A percentile compares a stretch with the other conserved stretches of the same genome.
phyloP scores from a whole-genome alignment of 192 early-diverging fungal species.

The Entophlyctis luteolus region DNA sequence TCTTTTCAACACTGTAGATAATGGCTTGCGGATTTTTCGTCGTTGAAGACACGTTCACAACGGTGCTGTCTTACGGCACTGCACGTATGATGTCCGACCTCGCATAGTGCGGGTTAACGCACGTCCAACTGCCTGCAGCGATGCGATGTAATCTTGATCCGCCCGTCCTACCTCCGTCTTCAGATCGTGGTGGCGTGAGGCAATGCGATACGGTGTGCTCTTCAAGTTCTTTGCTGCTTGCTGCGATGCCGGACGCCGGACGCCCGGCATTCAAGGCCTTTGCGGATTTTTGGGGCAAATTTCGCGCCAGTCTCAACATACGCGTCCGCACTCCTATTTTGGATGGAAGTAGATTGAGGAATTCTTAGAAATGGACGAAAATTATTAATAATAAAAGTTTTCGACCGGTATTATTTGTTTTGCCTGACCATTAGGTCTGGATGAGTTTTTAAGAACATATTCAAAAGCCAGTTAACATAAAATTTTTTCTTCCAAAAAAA shows the following conservation, averaged over 20 bases:
- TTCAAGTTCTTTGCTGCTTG: background rate
- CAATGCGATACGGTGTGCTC: constrained; percentile 80
- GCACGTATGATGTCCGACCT: constrained; percentile 71
- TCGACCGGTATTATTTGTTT: too few relatives aligned
- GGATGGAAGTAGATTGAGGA: too few relatives aligned
- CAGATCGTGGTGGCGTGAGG: constrained; percentile 62
- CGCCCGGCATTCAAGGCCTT: constrained; percentile 37
- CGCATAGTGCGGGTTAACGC: constrained; percentile 72
- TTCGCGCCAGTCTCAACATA: constrained; percentile 44
- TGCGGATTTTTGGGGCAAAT: constrained; percentile 59
- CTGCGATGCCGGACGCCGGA: constrained; percentile 5
- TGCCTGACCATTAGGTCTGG: too few relatives aligned
- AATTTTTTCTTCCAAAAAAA: too few relatives aligned
- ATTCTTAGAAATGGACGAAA: too few relatives aligned
- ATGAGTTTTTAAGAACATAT: too few relatives aligned
- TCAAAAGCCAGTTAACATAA: too few relatives aligned
- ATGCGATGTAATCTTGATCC: constrained; percentile 92
- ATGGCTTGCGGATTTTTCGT: constrained; percentile 69
- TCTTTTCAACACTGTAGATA: too few relatives aligned
- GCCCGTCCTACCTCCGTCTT: too few relatives aligned
- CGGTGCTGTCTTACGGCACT: constrained; percentile 60
- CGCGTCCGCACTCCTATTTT: too few relatives aligned
- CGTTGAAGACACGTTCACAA: constrained; percentile 69
- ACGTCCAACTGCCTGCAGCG: constrained; percentile 48
- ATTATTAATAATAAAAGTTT: too few relatives aligned